A percentile compares a stretch with the other conserved stretches of the same genome.
phyloP scores from a whole-genome alignment of 257 asterid species.

The Solanum peruvianum region DNA sequence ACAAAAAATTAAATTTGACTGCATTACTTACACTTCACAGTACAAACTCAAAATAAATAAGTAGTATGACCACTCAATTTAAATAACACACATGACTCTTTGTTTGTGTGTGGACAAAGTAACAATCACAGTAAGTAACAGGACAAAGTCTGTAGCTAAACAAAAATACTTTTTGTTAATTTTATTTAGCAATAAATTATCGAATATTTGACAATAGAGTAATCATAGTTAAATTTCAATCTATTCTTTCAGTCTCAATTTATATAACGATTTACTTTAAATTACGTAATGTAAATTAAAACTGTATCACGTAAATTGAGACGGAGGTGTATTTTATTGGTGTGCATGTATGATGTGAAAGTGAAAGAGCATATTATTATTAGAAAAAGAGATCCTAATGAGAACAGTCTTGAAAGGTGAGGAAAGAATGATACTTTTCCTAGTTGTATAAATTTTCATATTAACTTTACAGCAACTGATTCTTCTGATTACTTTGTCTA shows the following conservation, averaged over 20 bases:
- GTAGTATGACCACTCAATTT: background rate
- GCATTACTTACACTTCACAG: background rate
- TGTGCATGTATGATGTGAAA: background rate
- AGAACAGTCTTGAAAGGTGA: slow-evolving; percentile 40
- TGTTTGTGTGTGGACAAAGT: background rate
- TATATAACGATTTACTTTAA: too few species aligned
- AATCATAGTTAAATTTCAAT: too few species aligned
- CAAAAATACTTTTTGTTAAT: background rate
- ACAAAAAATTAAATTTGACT: background rate
- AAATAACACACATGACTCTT: background rate
- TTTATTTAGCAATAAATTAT: background rate
- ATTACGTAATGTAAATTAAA: too few species aligned
- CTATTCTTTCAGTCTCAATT: background rate
- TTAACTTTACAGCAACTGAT: background rate
- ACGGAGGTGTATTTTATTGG: background rate
- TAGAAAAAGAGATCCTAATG: background rate
- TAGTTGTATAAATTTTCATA: background rate
- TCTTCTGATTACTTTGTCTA: background rate
- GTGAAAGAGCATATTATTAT: background rate
- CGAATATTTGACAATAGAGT: too few species aligned
- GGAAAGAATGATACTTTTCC: slow-evolving; percentile 55
- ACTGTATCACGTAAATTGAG: background rate
- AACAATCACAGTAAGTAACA: background rate
- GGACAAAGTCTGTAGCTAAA: background rate
- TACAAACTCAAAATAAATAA: background rate